Base-by-base conservation (phyloP, 768 basidiomycete species). In the Stropharia rugosoannulata region DNA sequence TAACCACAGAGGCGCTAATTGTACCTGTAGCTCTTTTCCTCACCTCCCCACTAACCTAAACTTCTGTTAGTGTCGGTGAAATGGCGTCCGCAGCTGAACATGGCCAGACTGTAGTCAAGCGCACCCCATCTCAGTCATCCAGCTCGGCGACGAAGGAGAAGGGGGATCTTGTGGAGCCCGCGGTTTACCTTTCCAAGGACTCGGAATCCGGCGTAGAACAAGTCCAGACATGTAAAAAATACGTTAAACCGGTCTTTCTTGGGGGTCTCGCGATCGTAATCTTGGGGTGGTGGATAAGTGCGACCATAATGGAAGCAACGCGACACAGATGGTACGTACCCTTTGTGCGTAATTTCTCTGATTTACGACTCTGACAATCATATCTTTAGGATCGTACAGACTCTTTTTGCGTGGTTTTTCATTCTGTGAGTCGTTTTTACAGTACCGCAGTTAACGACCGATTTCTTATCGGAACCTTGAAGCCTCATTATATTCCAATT, bases 401-500 rank as follows among this genome's bases (percentile, higher is more conserved):
- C 89, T 0, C 42, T 92, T 41, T 87, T 86, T 62, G 89, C 90
- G 1, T 93, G 92, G 90, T 82, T 83, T 54, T 90, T 92, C 74
- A 74, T 92, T 58, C 58, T 82, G 87, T 86, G 63, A 62, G 84
- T 41, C n/a, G n/a, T 19, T 10, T 41, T 41, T 12, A 48, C 19
- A 29, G n/a, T 35, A n/a, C 32, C 46, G 11, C 16, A 29, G 46
- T 9, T 32, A 27, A 12, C n/a, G 10, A 11, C 16, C 32, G 11
- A n/a, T 12, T 27, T 32, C 44, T 50, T 8, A 32, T 55, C 25
- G 45, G 49, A 32, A 57, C 49, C 36, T 27, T n/a, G n/a, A 40
- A 86, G 84, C 13, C 76, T 90, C 59, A 91, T 92, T 58, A 87
- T 86, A 2, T 92, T 91, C 76, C 84, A 88, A 15, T 92, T 83